A percentile compares a stretch with the other conserved stretches of the same genome.
Conservation (phyloP, 192 early-diverging fungal species). For the Umbelopsis sp. region DNA sequence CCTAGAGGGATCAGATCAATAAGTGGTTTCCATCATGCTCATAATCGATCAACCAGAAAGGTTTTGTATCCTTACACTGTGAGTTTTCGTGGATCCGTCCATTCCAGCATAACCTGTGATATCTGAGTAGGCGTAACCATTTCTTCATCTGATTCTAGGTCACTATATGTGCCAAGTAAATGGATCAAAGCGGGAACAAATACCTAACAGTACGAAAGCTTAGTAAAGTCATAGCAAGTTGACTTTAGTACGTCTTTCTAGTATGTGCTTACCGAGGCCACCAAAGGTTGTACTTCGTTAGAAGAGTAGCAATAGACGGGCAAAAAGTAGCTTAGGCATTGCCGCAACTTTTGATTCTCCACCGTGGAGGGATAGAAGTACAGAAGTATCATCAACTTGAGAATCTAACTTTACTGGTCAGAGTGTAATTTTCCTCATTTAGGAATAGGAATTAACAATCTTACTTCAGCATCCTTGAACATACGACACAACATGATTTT, state of each 20-base stretch:
- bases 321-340: conserved; percentile 91
- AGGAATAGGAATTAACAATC: not conserved
- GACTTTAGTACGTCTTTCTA: conserved; percentile 5
- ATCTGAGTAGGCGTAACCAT: conserved; percentile 64
- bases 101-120: conserved; percentile 74
- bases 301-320: conserved; percentile 82
- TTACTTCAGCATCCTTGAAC: conserved; percentile 45
- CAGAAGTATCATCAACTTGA: conserved; percentile 75
- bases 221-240: conserved; percentile 7
- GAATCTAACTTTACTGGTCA: conserved; percentile 39
- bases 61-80: conserved; percentile 55
- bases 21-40: not conserved
- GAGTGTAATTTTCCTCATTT: not conserved
- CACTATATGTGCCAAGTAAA: conserved; percentile 30
- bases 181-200: conserved; percentile 39
- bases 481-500: conserved; percentile 62
- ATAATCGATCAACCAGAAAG: conserved; percentile 18
- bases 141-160: conserved; percentile 38
- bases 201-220: conserved; percentile 22
- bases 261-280: conserved; percentile 54
- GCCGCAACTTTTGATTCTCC: conserved; percentile 68
- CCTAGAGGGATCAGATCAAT: conserved; percentile 18
- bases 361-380: conserved; percentile 80
- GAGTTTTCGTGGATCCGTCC: conserved; percentile 74
- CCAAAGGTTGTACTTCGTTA: conserved; percentile 64